Evolutionary conservation across 2,329 filamentous ascomycete species (phyloP).

Genomic region (Neonectria faginata): DNA sequence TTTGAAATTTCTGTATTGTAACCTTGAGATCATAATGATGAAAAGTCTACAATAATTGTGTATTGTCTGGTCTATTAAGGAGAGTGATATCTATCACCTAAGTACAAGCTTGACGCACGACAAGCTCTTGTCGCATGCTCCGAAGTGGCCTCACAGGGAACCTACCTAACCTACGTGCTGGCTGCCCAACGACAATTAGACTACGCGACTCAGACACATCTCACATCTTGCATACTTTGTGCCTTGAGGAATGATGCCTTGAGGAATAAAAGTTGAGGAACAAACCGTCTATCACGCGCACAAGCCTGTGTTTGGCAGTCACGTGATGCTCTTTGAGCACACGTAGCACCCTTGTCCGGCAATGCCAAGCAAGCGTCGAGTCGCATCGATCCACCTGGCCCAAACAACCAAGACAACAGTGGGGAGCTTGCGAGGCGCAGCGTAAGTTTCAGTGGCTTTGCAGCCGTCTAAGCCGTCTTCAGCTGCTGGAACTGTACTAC

Average conservation of each 20-base stretch:
- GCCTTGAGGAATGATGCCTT: too few relatives aligned
- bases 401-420: constrained; percentile 21
- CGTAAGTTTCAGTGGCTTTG: constrained; percentile 40
- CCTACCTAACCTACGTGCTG: background rate
- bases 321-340: constrained; percentile 36
- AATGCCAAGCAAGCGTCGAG: constrained; percentile 17
- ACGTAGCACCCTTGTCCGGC: constrained; percentile 26
- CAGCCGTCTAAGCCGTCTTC: constrained; percentile 17
- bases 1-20: constrained; percentile 42
- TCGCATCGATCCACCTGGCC: constrained; percentile 31
- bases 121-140: too few relatives aligned
- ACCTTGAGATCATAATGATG: constrained; percentile 43
- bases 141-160: too few relatives aligned
- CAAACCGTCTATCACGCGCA: too few relatives aligned
- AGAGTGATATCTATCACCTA: background rate
- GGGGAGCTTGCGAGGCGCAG: constrained; percentile 44
- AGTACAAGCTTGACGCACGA: background rate
- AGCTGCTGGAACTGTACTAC: constrained; percentile 13
- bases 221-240: too few relatives aligned
- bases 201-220: too few relatives aligned
- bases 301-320: constrained; percentile 1
- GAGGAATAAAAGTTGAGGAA: too few relatives aligned
- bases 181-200: background rate
- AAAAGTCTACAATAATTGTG: constrained; percentile 36
- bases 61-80: background rate